Conservation (phyloP, 1,284 basidiomycete genomes). For the Moesziomyces sp. region DNA sequence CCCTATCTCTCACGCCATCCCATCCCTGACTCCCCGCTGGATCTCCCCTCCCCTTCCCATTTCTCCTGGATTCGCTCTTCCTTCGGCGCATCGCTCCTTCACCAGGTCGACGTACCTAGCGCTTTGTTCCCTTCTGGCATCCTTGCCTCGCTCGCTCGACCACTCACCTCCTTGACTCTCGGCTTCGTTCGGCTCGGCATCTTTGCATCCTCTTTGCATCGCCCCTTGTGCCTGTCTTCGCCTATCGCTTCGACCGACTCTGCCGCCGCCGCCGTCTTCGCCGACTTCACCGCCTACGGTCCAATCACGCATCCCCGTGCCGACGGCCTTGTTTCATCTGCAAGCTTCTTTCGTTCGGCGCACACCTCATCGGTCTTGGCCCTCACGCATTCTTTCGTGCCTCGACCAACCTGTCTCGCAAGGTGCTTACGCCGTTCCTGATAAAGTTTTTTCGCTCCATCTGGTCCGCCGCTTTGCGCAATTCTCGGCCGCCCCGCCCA, state of each 20-base stretch:
- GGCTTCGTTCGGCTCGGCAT: not conserved
- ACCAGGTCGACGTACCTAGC: not conserved
- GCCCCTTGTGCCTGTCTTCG: not conserved
- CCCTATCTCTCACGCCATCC: slow-evolving; percentile 1
- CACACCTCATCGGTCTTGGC: slow-evolving; percentile 34
- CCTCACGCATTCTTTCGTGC: not conserved
- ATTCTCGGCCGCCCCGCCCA: too few species aligned
- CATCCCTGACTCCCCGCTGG: not conserved
- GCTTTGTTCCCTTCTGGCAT: not conserved
- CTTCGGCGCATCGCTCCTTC: not conserved
- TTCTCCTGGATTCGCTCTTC: not conserved
- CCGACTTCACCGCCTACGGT: slow-evolving; percentile 1
- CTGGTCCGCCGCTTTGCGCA: not conserved
- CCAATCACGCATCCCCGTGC: not conserved
- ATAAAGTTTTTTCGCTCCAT: too few species aligned
- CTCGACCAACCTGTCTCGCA: not conserved
- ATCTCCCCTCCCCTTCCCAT: not conserved
- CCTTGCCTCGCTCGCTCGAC: not conserved
- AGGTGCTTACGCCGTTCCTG: slow-evolving; percentile 5
- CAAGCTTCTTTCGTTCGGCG: too few species aligned
- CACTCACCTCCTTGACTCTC: not conserved
- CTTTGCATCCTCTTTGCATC: not conserved
- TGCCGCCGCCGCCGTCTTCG: not conserved
- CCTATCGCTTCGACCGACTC: not conserved
- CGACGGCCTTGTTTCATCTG: slow-evolving; percentile 8